Evolutionary conservation across 345 rosid species (phyloP).

Genomic region (Brassica rapa): DNA sequence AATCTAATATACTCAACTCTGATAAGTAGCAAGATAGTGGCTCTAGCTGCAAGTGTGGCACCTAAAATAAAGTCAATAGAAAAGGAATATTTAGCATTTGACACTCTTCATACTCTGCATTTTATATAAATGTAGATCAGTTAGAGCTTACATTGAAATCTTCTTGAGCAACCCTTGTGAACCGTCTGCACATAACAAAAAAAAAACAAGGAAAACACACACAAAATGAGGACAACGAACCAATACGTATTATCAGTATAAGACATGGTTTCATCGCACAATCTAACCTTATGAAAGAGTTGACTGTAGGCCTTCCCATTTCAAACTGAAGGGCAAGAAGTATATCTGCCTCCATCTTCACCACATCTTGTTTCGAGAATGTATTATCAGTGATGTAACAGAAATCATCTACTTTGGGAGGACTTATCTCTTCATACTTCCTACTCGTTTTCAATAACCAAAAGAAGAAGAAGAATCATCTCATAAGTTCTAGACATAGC

Average conservation of each 20-base stretch:
- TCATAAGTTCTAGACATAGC: background rate
- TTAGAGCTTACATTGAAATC: slow-evolving; percentile 47
- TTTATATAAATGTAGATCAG: background rate
- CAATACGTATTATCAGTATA: background rate
- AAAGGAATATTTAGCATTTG: background rate
- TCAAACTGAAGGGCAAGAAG: slow-evolving; percentile 62
- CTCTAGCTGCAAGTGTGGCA: slow-evolving; percentile 55
- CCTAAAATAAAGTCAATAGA: background rate
- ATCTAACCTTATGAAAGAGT: slow-evolving; percentile 57
- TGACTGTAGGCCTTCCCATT: slow-evolving; percentile 63
- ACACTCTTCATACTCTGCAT: background rate
- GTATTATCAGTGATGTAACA: slow-evolving; percentile 69
- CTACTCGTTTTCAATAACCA: slow-evolving; percentile 38
- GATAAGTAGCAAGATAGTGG: slow-evolving; percentile 72
- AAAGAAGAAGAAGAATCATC: background rate
- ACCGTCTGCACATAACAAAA: slow-evolving; percentile 47
- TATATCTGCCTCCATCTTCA: slow-evolving; percentile 76
- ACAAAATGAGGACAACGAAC: slow-evolving; percentile 6
- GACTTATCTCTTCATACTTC: slow-evolving; percentile 70
- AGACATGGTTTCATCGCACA: background rate
- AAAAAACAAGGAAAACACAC: background rate
- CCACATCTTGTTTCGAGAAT: slow-evolving; percentile 60
- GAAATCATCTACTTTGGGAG: slow-evolving; percentile 69
- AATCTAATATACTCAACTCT: slow-evolving; percentile 77
- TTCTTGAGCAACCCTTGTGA: slow-evolving; percentile 61